Conservation (phyloP, 148 eudicot species). For the Nyssa sinensis region DNA sequence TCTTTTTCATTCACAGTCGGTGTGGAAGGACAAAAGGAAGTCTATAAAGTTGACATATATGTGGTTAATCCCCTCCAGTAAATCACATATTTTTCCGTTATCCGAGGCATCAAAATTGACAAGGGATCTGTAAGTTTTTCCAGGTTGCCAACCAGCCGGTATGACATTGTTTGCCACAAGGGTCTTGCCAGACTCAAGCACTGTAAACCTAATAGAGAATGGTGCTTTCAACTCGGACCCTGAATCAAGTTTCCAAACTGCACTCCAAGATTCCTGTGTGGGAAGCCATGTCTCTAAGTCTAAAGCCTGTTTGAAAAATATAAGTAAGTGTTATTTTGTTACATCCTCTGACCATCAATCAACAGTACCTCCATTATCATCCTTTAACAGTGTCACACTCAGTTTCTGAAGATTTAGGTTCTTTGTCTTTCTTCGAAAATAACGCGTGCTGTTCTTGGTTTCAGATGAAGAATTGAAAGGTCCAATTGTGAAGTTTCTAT, state of each 20-base stretch:
- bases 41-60: no score
- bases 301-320: no score
- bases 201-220: slow-evolving; percentile 27
- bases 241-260: slow-evolving; percentile 21
- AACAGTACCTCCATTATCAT: no score
- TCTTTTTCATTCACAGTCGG: no score
- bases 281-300: slow-evolving; percentile 19
- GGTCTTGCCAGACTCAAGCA: slow-evolving; percentile 9
- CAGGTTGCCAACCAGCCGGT: slow-evolving; percentile 26
- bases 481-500: slow-evolving; percentile 10
- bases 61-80: no score
- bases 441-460: neutral
- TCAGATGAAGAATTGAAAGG: slow-evolving; percentile 19
- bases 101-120: slow-evolving; percentile 22
- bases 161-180: slow-evolving; percentile 29
- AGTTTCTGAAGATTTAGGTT: neutral
- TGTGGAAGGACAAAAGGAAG: no score
- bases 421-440: slow-evolving; percentile 7
- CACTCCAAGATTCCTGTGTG: slow-evolving; percentile 33
- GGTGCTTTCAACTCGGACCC: slow-evolving; percentile 15
- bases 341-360: no score
- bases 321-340: no score
- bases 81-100: no score
- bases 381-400: no score
- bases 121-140: slow-evolving; percentile 21